Evolutionary conservation across 2,329 filamentous ascomycete genomes (phyloP).

Genomic region (Meredithiella fracta): DNA sequence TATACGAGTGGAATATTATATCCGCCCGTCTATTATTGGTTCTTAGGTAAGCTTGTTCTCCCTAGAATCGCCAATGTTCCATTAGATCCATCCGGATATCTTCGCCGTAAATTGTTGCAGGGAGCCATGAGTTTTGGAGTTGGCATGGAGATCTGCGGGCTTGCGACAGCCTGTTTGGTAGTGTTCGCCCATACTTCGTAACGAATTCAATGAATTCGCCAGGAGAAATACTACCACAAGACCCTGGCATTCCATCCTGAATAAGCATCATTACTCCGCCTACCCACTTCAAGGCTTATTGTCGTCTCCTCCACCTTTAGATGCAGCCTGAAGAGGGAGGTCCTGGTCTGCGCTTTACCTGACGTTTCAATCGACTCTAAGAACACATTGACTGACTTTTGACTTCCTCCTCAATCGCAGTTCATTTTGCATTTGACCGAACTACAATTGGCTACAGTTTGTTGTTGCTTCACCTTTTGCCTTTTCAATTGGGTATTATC

Average conservation of each 20-base stretch:
- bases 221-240: not conserved
- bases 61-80: too few relatives aligned
- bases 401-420: not conserved
- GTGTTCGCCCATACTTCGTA: not conserved
- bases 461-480: too few relatives aligned
- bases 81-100: not conserved
- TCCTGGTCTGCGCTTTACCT: not conserved
- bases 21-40: too few relatives aligned
- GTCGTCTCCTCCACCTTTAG: not conserved
- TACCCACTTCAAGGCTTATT: not conserved
- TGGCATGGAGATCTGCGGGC: not conserved
- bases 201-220: not conserved
- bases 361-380: not conserved
- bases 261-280: not conserved
- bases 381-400: conserved; percentile 6
- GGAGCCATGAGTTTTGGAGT: not conserved
- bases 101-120: not conserved
- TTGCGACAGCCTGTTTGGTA: not conserved
- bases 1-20: too few relatives aligned
- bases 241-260: not conserved
- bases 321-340: not conserved
- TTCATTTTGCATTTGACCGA: not conserved
- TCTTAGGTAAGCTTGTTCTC: too few relatives aligned
- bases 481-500: not conserved
- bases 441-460: not conserved